Evolutionary conservation across 2,329 filamentous ascomycete genomes (phyloP).

Genomic region (Chaetomium globosum): DNA sequence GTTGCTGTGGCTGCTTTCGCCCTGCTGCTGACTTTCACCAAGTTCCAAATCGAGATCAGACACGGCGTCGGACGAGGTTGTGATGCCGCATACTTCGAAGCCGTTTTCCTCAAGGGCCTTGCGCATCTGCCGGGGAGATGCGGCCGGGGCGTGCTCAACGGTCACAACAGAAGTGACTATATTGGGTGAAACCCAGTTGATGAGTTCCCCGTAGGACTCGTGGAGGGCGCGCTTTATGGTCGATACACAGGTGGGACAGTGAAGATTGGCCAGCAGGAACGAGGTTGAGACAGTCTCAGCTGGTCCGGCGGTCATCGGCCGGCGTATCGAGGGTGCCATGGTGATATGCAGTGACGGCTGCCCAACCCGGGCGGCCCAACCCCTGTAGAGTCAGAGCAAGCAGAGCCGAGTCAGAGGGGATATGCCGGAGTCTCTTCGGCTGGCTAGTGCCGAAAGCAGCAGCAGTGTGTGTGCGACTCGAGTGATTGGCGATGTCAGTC

Average conservation of each 20-base stretch:
- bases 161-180: conserved; percentile 71
- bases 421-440: conserved; percentile 14
- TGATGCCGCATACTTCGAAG: conserved; percentile 60
- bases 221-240: conserved; percentile 63
- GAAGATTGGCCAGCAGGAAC: conserved; percentile 72
- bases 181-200: conserved; percentile 66
- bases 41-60: conserved; percentile 34
- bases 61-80: conserved; percentile 42
- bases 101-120: conserved; percentile 57
- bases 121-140: conserved; percentile 50
- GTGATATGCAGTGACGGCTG: conserved; percentile 21
- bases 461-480: conserved; percentile 16
- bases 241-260: conserved; percentile 74
- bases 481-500: conserved; percentile 24
- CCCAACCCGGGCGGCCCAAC: not conserved
- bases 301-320: conserved; percentile 19
- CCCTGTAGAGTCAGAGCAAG: not conserved
- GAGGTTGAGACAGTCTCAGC: conserved; percentile 52
- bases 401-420: conserved; percentile 3
- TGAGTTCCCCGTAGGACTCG: conserved; percentile 49
- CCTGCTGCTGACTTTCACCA: conserved; percentile 30
- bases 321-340: conserved; percentile 32
- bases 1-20: conserved; percentile 26
- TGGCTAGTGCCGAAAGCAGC: conserved; percentile 22
- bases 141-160: conserved; percentile 55